Evolutionary conservation across 257 asterid genomes (phyloP).

Genomic region (Solanum medicagineum): DNA sequence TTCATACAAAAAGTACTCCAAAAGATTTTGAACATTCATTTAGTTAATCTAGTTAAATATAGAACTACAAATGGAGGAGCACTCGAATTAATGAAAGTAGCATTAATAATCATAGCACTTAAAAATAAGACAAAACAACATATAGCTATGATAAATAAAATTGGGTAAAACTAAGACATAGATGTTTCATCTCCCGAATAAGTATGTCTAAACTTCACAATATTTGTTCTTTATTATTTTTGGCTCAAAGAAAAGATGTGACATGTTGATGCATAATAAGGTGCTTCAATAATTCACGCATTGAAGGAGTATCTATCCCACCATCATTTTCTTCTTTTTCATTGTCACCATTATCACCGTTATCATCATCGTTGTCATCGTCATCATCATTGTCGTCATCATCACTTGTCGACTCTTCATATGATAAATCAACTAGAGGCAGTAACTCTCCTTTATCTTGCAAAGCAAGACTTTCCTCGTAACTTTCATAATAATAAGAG

Average conservation of each 20-base stretch:
- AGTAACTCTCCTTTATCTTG: slow-evolving; percentile 3
- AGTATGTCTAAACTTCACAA: neutral
- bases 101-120: neutral
- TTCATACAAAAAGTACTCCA: neutral
- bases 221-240: neutral
- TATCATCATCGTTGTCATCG: too few species aligned
- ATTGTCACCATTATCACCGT: neutral
- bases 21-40: neutral
- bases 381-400: neutral
- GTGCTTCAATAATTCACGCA: slow-evolving; percentile 4
- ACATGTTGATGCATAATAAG: slow-evolving; percentile 4
- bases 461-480: slow-evolving; percentile 1
- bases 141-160: neutral
- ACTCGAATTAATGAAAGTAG: neutral
- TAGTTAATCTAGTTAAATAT: neutral
- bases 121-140: neutral
- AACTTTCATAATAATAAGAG: neutral
- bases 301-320: neutral
- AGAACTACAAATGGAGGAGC: neutral
- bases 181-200: neutral
- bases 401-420: neutral
- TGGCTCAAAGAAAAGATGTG: neutral
- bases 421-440: neutral
- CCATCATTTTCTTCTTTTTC: neutral
- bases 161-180: neutral